A percentile compares a stretch with the other conserved stretches of the same genome.
phyloP scores from a whole-genome alignment of 129 eudicot species.

The Glebionis coronaria region DNA sequence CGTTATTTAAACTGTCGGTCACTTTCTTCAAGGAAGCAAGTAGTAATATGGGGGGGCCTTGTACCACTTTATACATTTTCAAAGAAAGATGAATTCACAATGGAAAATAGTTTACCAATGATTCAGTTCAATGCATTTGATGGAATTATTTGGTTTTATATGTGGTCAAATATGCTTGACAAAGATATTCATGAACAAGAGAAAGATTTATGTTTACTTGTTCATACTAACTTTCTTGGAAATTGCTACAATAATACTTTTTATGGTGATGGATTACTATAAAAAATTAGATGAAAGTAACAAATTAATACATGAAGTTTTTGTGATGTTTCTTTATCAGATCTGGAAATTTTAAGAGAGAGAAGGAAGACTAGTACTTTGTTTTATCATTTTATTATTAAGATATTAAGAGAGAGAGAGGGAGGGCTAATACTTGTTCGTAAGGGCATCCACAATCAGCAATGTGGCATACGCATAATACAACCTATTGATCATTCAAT shows the following conservation, averaged over 20 bases:
- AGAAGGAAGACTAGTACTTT: too few species aligned
- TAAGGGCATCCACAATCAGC: too few species aligned
- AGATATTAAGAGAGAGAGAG: too few species aligned
- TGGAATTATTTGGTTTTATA: constrained; percentile 4
- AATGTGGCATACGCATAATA: too few species aligned
- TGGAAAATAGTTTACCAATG: neutral
- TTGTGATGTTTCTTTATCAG: too few species aligned
- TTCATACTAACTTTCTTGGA: constrained; percentile 5
- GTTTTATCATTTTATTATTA: too few species aligned
- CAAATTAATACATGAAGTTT: too few species aligned
- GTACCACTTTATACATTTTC: neutral
- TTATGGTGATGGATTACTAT: too few species aligned
- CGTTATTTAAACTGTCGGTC: constrained; percentile 28
- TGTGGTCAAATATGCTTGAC: constrained; percentile 8
- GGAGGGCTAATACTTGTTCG: too few species aligned
- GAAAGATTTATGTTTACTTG: neutral
- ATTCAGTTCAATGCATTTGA: constrained; percentile 24
- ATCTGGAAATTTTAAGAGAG: too few species aligned
- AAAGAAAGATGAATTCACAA: neutral
- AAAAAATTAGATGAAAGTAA: too few species aligned
- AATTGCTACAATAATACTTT: neutral
- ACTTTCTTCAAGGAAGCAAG: constrained; percentile 8
- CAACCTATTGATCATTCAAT: too few species aligned
- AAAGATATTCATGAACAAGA: neutral
- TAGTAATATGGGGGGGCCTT: neutral